These are phyloP conservation scores for Aspergillus nomiae DNA, from an alignment of 2,329 filamentous ascomycete genomes.

Conservation along the genomic window DNA sequence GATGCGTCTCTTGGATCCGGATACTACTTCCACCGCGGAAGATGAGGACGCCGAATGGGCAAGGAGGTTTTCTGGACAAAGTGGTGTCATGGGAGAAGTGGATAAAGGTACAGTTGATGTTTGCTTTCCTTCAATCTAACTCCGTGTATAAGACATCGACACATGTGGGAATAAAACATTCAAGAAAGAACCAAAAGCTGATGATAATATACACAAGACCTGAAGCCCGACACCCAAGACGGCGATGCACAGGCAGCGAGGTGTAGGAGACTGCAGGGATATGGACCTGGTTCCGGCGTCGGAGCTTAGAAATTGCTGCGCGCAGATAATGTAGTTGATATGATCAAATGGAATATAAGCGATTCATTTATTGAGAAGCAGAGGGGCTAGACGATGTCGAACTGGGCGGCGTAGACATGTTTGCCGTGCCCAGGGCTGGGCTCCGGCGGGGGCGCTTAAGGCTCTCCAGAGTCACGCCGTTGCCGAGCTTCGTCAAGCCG, in stretches of 20 bases:
- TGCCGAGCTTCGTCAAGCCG: conserved; percentile 83
- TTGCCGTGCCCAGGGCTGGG: conserved; percentile 49
- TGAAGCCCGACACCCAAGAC: conserved; percentile 34
- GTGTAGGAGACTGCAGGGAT: conserved; percentile 54
- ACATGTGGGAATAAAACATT: conserved; percentile 18
- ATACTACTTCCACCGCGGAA: neutral
- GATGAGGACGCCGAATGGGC: conserved; percentile 56
- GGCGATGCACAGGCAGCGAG: conserved; percentile 42
- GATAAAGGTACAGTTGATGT: conserved; percentile 41
- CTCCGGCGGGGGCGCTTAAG: conserved; percentile 77
- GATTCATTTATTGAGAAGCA: conserved; percentile 35
- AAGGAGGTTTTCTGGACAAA: conserved; percentile 56
- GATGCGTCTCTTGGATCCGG: conserved; percentile 14
- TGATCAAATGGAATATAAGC: conserved; percentile 6
- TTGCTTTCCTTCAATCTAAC: conserved; percentile 28
- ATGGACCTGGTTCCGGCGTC: conserved; percentile 57
- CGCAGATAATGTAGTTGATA: conserved; percentile 14
- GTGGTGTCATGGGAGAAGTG: conserved; percentile 38
- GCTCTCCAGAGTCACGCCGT: conserved; percentile 79
- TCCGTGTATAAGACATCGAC: conserved; percentile 29
- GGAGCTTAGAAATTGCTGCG: conserved; percentile 47
- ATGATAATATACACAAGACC: conserved; percentile 46
- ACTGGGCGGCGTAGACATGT: conserved; percentile 32
- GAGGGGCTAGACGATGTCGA: conserved; percentile 38
- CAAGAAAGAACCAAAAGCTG: conserved; percentile 30